phyloP scores from a whole-genome alignment of 2,329 filamentous ascomycete species.

The Hypoxylon sp. region DNA sequence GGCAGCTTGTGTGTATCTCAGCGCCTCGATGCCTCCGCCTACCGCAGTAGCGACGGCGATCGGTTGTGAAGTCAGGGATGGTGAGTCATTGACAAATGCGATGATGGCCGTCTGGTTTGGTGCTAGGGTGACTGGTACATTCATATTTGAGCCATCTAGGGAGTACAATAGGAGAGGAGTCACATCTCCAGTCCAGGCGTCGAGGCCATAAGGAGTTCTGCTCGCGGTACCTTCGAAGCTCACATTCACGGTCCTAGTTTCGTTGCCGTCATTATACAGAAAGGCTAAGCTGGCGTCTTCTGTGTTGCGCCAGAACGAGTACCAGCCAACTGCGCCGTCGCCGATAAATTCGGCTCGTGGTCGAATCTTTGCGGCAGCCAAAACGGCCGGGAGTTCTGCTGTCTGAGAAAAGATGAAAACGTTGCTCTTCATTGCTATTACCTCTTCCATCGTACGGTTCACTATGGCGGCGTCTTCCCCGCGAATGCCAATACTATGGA shows the following conservation, averaged over 20 bases:
- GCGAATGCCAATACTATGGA: background rate
- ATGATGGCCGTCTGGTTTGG: background rate
- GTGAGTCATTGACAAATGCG: background rate
- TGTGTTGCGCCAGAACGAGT: constrained; percentile 1
- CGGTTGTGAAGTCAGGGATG: background rate
- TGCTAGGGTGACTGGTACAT: background rate
- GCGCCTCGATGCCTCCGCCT: background rate
- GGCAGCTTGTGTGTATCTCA: background rate
- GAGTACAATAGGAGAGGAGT: background rate
- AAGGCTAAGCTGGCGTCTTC: background rate
- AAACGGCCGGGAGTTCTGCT: background rate
- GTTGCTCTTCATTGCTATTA: background rate
- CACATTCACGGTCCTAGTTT: background rate
- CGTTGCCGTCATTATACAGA: background rate
- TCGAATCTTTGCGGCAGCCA: background rate
- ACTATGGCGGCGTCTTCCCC: background rate
- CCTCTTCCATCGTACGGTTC: background rate
- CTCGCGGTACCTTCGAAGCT: background rate
- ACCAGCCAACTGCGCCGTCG: background rate
- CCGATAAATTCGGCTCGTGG: background rate
- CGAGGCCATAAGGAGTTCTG: background rate
- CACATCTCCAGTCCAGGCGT: constrained; percentile 1
- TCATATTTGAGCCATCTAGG: background rate
- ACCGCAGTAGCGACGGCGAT: background rate
- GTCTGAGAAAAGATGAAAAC: background rate